Evolutionary conservation across 331 rosid genomes (phyloP).

Genomic region (Telfairia occidentalis): DNA sequence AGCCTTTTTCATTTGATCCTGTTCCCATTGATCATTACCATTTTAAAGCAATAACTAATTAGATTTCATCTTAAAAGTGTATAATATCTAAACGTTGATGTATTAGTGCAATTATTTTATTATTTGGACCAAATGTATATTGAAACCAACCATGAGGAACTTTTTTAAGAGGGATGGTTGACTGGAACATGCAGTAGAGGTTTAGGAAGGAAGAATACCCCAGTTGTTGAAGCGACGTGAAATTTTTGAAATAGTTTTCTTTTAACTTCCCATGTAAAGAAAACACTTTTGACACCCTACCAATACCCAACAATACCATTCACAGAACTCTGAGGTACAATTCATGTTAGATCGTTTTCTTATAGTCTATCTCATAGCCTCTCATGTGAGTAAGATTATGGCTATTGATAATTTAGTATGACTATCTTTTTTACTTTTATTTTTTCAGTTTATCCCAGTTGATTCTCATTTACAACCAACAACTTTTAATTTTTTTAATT

Average conservation of each 20-base stretch:
- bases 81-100: background rate
- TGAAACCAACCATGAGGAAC: background rate
- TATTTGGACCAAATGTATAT: background rate
- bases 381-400: background rate
- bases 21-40: background rate
- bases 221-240: background rate
- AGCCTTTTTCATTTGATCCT: background rate
- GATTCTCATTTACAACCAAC: too few relatives aligned
- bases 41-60: background rate
- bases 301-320: background rate
- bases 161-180: background rate
- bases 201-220: background rate
- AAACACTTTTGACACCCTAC: background rate
- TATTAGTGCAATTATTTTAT: background rate
- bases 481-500: too few relatives aligned
- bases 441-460: too few relatives aligned
- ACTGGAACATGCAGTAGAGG: background rate
- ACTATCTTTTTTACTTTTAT: too few relatives aligned
- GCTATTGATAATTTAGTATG: too few relatives aligned
- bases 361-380: background rate
- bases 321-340: background rate
- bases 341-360: background rate
- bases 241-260: background rate
- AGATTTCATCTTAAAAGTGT: background rate
- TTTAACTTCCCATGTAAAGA: background rate